Base-by-base conservation (phyloP, 73 alveolate species). In the Uronychia binucleata region DNA sequence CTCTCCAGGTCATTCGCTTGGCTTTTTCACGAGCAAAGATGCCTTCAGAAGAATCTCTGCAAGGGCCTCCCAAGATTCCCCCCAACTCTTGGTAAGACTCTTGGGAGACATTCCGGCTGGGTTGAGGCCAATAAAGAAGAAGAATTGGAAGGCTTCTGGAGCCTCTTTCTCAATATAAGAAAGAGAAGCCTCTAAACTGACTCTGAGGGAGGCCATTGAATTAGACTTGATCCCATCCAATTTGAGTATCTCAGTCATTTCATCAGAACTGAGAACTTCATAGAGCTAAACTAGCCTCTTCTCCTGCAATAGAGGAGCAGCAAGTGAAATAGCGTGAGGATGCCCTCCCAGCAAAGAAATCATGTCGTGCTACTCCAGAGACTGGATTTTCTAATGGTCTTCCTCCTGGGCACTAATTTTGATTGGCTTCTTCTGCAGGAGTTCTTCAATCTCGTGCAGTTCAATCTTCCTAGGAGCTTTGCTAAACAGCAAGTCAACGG, bases 321-420 rank as follows among this genome's bases (percentile, higher is more conserved):
- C 88, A 33, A 88, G 60, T 31, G 85, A 79, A 27, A 88, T 83
- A 25, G 94, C 85, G 58, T 83, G 91, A 35, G 94, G 94, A 88
- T 88, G 94, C 13, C 94, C 94, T 14, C 85, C 88, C 30, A 88
- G 34, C 26, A 88, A 26, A 26, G 57, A 27, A n/a, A 86, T 59
- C 28, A 88, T 33, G 60, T 77, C 87, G 77, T 88, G 94, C 13
- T 83, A 84, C n/a, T 85, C 85, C 26, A 88, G 31, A 46, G 78
- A 77, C 29, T 30, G 29, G 29, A 28, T 33, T 28, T 74, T 34
- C 80, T 82, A 79, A 31, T 67, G 33, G 26, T 82, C 75, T 26
- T 57, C 31, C 1, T 19, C 25, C n/a, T 29, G 29, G 34, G 91
- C 82, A 67, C 34, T 67, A 75, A 26, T n/a, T 77, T 77, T 26